Conservation (phyloP, 129 eudicot species). For the carrot (Daucus carota) region DNA sequence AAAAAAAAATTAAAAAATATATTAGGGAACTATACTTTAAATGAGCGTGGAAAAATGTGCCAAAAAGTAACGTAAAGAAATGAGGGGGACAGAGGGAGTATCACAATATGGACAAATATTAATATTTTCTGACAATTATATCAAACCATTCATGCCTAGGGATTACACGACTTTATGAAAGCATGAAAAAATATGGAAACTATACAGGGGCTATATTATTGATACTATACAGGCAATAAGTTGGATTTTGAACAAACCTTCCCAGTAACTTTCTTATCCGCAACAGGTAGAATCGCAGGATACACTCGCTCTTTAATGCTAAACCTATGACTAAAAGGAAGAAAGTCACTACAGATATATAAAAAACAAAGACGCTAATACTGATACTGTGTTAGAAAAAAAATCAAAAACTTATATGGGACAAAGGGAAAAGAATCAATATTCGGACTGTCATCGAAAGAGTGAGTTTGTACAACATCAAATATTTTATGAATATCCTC, state of each 20-base stretch:
- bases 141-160: not conserved
- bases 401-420: no score
- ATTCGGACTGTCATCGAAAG: not conserved
- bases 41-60: no score
- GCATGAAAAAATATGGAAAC: not conserved
- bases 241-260: slow-evolving; percentile 39
- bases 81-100: no score
- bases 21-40: no score
- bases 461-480: not conserved
- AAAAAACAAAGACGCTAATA: not conserved
- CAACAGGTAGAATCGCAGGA: slow-evolving; percentile 79
- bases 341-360: not conserved
- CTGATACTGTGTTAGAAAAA: no score
- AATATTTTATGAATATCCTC: no score
- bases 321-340: slow-evolving; percentile 57
- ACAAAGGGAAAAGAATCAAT: no score
- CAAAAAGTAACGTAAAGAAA: no score
- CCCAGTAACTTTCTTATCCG: slow-evolving; percentile 61
- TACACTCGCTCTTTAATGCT: slow-evolving; percentile 86
- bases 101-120: not conserved
- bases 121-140: no score
- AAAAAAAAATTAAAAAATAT: no score
- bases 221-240: not conserved
- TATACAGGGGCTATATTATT: not conserved
- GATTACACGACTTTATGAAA: not conserved